A percentile compares a stretch with the other conserved stretches of the same genome.
Conservation (phyloP, 495 filamentous ascomycete species). For the Hypoxylon rickii region DNA sequence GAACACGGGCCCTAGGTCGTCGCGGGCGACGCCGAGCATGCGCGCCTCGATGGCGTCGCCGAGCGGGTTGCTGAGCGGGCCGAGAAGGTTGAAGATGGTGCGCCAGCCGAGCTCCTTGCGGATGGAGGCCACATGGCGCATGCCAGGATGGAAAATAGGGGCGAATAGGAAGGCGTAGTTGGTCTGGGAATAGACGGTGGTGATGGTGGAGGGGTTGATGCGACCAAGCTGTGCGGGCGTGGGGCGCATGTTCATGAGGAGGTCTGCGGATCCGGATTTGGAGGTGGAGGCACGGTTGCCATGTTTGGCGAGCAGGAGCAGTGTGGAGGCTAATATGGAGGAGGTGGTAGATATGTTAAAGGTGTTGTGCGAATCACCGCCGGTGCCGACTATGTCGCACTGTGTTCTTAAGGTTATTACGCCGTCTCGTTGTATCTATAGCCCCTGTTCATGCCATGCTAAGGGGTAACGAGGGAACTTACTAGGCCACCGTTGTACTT, state of each 20-base stretch:
- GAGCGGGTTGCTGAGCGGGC: constrained; percentile 87
- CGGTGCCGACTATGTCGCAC: constrained; percentile 98
- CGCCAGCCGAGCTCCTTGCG: constrained; percentile 84
- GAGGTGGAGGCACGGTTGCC: constrained; percentile 96
- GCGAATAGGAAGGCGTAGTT: constrained; percentile 98
- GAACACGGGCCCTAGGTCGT: constrained; percentile 82
- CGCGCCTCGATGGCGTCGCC: constrained; percentile 81
- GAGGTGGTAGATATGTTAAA: constrained; percentile 97
- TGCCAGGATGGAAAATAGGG: constrained; percentile 92
- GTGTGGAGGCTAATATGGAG: constrained; percentile 84
- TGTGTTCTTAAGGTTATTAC: constrained; percentile 35
- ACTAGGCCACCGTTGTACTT: constrained; percentile 73
- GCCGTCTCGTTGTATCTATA: constrained; percentile 3
- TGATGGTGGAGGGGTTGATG: constrained; percentile 70
- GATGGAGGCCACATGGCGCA: constrained; percentile 82
- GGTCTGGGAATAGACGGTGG: constrained; percentile 69
- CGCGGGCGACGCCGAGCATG: constrained; percentile 87
- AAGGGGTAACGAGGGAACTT: constrained; percentile 29
- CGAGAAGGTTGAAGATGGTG: constrained; percentile 96
- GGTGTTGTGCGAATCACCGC: constrained; percentile 93
- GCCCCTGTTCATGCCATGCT: too few relatives aligned
- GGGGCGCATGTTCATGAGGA: constrained; percentile 73
- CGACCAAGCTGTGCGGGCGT: constrained; percentile 71
- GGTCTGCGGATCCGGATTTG: constrained; percentile 91
- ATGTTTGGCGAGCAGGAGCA: constrained; percentile 87